A percentile compares a stretch with the other conserved stretches of the same genome.
phyloP scores from a whole-genome alignment of 129 eudicot genomes.

The Ambrosia artemisiifolia region DNA sequence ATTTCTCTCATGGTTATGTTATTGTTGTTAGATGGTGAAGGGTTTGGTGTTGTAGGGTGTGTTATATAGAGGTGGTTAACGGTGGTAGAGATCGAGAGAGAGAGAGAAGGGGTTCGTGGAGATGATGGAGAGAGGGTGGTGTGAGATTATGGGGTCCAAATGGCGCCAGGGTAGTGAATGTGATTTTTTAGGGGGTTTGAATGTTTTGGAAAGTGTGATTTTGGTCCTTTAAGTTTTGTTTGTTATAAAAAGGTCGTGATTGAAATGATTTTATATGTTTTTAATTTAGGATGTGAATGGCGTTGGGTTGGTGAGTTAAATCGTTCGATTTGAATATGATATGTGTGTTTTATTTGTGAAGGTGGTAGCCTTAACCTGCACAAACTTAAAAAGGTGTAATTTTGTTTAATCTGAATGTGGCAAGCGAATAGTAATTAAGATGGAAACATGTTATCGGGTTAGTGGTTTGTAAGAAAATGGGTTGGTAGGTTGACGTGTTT shows the following conservation, averaged over 20 bases:
- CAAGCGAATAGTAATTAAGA: too few species aligned
- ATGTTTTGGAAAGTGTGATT: not conserved
- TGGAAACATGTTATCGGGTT: too few species aligned
- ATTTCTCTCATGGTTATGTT: conserved; percentile 71
- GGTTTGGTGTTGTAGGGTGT: not conserved
- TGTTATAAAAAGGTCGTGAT: not conserved
- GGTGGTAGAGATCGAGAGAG: conserved; percentile 13
- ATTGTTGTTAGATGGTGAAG: not conserved
- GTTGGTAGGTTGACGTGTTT: too few species aligned
- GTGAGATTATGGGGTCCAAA: conserved; percentile 29
- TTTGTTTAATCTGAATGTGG: too few species aligned
- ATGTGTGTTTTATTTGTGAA: too few species aligned
- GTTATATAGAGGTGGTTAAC: conserved; percentile 2
- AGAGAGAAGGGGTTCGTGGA: conserved; percentile 12
- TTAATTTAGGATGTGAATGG: too few species aligned
- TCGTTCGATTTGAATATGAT: too few species aligned
- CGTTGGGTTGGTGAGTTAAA: too few species aligned
- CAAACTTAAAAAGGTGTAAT: too few species aligned
- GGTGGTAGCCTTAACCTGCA: too few species aligned
- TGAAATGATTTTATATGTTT: not conserved
- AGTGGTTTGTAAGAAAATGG: too few species aligned
- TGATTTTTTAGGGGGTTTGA: conserved; percentile 16
- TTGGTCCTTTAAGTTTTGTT: conserved; percentile 17
- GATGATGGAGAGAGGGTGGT: conserved; percentile 26
- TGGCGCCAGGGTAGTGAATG: conserved; percentile 30